These are phyloP conservation scores for Geranium rotundifolium DNA, from an alignment of 345 rosid species.

Conservation along the genomic window DNA sequence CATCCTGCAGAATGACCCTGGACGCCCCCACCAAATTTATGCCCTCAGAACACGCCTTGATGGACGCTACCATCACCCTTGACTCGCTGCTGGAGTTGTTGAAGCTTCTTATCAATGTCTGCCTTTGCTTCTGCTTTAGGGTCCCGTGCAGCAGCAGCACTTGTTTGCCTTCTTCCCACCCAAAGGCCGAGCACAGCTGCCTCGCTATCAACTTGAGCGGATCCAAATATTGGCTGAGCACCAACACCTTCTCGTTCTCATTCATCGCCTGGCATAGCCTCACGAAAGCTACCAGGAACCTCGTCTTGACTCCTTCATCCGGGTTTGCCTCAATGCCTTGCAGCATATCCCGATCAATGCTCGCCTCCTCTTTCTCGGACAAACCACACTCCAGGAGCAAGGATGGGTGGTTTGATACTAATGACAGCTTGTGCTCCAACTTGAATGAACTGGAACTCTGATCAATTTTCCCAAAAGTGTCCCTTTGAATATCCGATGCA, in stretches of 20 bases:
- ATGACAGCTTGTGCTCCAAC: constrained; percentile 26
- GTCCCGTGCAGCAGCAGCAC: constrained; percentile 42
- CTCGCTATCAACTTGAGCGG: constrained; percentile 37
- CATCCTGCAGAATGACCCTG: constrained; percentile 69
- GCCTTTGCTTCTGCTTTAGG: constrained; percentile 27
- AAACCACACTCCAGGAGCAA: constrained; percentile 9
- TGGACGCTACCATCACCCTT: constrained; percentile 69
- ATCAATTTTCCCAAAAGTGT: constrained; percentile 16
- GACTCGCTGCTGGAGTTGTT: constrained; percentile 37
- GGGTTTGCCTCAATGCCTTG: constrained; percentile 18
- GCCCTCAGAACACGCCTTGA: constrained; percentile 63
- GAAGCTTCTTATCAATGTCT: constrained; percentile 35
- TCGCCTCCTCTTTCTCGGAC: not conserved
- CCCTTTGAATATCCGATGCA: constrained; percentile 34
- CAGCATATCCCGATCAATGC: constrained; percentile 10
- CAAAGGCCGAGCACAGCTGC: constrained; percentile 24
- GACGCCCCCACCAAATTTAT: constrained; percentile 77
- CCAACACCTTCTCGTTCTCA: constrained; percentile 57
- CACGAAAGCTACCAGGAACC: constrained; percentile 43
- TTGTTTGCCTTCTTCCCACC: constrained; percentile 42
- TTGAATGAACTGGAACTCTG: constrained; percentile 4
- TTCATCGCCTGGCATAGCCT: constrained; percentile 24
- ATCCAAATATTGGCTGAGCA: constrained; percentile 49
- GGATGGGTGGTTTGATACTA: constrained; percentile 58
- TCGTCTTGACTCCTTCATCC: constrained; percentile 46